Conservation (phyloP, 176 grass and related monocot genomes). For the Calamus simplicifolius region DNA sequence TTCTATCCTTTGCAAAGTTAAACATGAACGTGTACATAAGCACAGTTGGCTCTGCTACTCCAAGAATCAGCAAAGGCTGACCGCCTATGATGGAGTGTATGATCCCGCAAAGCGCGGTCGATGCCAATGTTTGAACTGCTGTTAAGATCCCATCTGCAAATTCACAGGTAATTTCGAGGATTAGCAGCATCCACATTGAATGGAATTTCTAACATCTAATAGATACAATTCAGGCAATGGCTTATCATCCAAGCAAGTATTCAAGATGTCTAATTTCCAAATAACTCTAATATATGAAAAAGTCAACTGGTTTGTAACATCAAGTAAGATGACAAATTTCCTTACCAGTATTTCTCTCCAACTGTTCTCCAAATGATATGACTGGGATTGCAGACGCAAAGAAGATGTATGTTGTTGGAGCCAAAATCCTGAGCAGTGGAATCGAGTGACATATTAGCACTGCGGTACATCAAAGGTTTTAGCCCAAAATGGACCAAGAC, state of each 20-base stretch:
- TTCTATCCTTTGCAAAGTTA: conserved; percentile 77
- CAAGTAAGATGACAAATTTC: not conserved
- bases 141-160: conserved; percentile 74
- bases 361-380: conserved; percentile 95
- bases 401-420: conserved; percentile 98
- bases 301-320: too few relatives aligned
- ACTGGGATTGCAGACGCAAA: conserved; percentile 97
- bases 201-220: too few relatives aligned
- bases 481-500: not conserved
- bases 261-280: too few relatives aligned
- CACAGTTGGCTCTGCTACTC: conserved; percentile 89
- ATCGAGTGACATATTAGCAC: too few relatives aligned
- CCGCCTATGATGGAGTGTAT: conserved; percentile 90
- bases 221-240: too few relatives aligned
- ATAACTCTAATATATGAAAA: too few relatives aligned
- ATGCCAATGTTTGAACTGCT: conserved; percentile 91
- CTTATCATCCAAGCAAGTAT: too few relatives aligned
- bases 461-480: too few relatives aligned
- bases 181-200: too few relatives aligned
- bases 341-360: conserved; percentile 88
- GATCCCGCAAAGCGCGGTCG: conserved; percentile 86
- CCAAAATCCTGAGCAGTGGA: conserved; percentile 52
- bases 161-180: too few relatives aligned
- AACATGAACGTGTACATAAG: conserved; percentile 99
- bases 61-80: conserved; percentile 88